A percentile compares a stretch with the other conserved stretches of the same genome.
phyloP scores from a whole-genome alignment of 768 basidiomycete genomes.

The Pleurotus pulmonarius region DNA sequence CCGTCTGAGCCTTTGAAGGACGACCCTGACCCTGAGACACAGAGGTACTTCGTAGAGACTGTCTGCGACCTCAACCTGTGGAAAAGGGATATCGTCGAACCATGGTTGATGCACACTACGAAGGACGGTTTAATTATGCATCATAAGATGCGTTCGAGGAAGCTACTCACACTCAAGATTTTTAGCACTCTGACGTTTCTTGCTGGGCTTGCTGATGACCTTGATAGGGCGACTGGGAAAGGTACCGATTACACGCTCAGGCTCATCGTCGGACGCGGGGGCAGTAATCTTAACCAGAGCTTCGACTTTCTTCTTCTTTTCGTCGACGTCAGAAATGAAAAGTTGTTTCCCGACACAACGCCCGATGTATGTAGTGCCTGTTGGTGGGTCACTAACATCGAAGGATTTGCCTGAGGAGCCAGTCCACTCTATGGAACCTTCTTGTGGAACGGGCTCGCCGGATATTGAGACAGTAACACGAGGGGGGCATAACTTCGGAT shows the following conservation, averaged over 20 bases:
- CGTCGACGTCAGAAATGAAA: constrained; percentile 92
- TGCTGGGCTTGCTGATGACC: constrained; percentile 97
- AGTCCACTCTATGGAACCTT: constrained; percentile 87
- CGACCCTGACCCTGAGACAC: constrained; percentile 89
- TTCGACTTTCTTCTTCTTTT: constrained; percentile 94
- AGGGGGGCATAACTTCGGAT: constrained; percentile 71
- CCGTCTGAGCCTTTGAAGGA: constrained; percentile 95
- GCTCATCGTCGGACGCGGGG: constrained; percentile 73
- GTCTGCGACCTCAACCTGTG: constrained; percentile 95
- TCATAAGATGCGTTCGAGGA: constrained; percentile 9
- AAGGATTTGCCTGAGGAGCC: constrained; percentile 80
- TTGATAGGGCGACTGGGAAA: constrained; percentile 96
- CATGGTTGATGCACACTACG: constrained; percentile 91
- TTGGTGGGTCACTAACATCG: constrained; percentile 74
- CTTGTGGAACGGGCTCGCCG: constrained; percentile 84
- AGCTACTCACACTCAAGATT: constrained; percentile 78
- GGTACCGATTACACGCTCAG: constrained; percentile 79
- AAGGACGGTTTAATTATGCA: constrained; percentile 7
- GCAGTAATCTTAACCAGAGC: constrained; percentile 88
- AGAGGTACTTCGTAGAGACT: constrained; percentile 93
- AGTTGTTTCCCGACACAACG: constrained; percentile 93
- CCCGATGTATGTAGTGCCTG: constrained; percentile 86
- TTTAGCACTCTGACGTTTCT: constrained; percentile 93
- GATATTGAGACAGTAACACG: constrained; percentile 87
- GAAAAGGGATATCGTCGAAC: constrained; percentile 92